Evolutionary conservation across 768 basidiomycete genomes (phyloP).

Genomic region (Podaxis pistillaris): DNA sequence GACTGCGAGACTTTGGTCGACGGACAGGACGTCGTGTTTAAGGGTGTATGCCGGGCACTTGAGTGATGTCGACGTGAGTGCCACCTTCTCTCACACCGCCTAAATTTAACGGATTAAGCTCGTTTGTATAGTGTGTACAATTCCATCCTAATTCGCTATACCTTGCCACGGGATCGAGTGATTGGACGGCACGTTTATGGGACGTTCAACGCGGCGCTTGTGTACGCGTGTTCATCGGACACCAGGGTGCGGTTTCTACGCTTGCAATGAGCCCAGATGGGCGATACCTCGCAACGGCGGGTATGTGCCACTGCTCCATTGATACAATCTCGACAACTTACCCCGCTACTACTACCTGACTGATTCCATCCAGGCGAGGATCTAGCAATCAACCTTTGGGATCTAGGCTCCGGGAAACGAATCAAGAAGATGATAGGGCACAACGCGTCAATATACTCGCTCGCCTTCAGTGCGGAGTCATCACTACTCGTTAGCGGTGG

Average conservation of each 20-base stretch:
- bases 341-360: neutral
- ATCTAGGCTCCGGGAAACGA: constrained; percentile 89
- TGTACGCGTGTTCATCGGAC: constrained; percentile 93
- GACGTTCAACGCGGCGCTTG: constrained; percentile 96
- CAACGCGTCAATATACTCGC: constrained; percentile 81
- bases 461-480: constrained; percentile 92
- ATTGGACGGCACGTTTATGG: constrained; percentile 96
- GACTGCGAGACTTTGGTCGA: constrained; percentile 95
- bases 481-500: constrained; percentile 87
- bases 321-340: neutral
- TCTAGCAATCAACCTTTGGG: constrained; percentile 93
- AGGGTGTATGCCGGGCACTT: constrained; percentile 95
- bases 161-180: constrained; percentile 94
- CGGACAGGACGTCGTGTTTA: constrained; percentile 82
- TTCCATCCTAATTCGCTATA: constrained; percentile 99
- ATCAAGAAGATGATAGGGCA: constrained; percentile 98
- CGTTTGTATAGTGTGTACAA: constrained; percentile 67
- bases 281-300: constrained; percentile 87
- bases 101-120: constrained; percentile 5
- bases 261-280: constrained; percentile 94
- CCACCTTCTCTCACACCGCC: constrained; percentile 2
- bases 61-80: constrained; percentile 93
- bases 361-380: constrained; percentile 64
- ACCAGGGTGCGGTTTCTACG: constrained; percentile 83
- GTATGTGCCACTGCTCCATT: constrained; percentile 32